phyloP scores from a whole-genome alignment of 2,329 filamentous ascomycete species.

The Cladophialophora carrionii region DNA sequence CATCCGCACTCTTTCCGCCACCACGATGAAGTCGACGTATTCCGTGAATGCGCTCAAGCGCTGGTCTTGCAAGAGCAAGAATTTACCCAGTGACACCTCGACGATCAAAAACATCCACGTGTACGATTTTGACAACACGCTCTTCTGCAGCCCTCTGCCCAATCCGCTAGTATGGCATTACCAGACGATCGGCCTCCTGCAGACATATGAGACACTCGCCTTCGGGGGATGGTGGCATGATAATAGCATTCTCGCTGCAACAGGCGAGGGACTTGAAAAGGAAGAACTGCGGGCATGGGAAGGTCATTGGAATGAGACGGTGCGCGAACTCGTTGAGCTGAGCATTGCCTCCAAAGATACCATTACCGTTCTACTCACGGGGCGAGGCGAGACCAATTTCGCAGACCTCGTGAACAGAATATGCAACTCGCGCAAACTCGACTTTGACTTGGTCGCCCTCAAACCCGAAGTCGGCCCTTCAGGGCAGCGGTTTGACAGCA shows the following conservation, averaged over 20 bases:
- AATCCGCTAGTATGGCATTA: slow-evolving; percentile 86
- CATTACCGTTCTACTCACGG: slow-evolving; percentile 83
- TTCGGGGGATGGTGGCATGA: slow-evolving; percentile 99
- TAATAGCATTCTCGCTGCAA: slow-evolving; percentile 78
- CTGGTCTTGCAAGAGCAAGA: slow-evolving; percentile 74
- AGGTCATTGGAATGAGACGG: slow-evolving; percentile 95
- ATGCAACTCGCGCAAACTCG: slow-evolving; percentile 71
- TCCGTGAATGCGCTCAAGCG: slow-evolving; percentile 77
- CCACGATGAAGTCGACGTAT: slow-evolving; percentile 39
- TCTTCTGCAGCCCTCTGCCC: slow-evolving; percentile 88
- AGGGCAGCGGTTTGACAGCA: slow-evolving; percentile 76
- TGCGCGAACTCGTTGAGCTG: slow-evolving; percentile 76
- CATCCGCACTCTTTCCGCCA: background rate
- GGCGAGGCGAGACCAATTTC: slow-evolving; percentile 77
- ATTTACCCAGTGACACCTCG: slow-evolving; percentile 65
- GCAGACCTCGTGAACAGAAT: slow-evolving; percentile 80
- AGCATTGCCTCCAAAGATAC: slow-evolving; percentile 84
- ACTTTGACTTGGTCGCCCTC: slow-evolving; percentile 85
- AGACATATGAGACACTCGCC: slow-evolving; percentile 73
- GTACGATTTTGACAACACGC: slow-evolving; percentile 97
- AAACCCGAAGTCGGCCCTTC: slow-evolving; percentile 83
- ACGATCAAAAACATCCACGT: slow-evolving; percentile 81
- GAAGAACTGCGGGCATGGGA: slow-evolving; percentile 86
- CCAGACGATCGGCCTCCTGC: slow-evolving; percentile 74
- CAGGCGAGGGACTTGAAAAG: slow-evolving; percentile 76